Base-by-base conservation (phyloP, 2,329 filamentous ascomycete genomes). In the Passalora sequoiae region DNA sequence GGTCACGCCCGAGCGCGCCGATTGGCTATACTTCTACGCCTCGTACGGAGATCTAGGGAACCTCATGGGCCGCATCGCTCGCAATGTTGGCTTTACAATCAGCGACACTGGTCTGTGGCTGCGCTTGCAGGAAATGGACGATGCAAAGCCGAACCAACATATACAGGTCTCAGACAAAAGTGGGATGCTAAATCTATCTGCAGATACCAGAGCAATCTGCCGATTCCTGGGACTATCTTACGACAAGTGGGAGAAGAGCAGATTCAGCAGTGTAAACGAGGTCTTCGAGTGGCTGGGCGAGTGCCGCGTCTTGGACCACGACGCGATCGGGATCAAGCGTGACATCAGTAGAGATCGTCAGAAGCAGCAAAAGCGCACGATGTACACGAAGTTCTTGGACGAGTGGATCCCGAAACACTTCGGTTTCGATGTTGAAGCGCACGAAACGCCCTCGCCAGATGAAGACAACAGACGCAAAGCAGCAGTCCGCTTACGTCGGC, bases 41-140 rank as follows among this genome's bases (percentile, higher is more conserved):
- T 75, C 78, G 0, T 86, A 91, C 54, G 83, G 84, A n/a, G 86
- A 91, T 54, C 57, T 80, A 2, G 81, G 81, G 73, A 83, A 78
- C 46, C 72, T 81, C 6, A 60, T 91, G 0, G 83, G 84, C 4
- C 70, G 75, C 13, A 76, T 73, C 6, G 77, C 86, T 49, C 74
- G 81, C 0, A 75, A 74, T 0, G 75, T 79, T 25, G 85, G 85
- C 1, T 73, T 92, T 6, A 84, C 78, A 0, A 67, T 79, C 17
- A 82, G 80, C 51, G 77, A 86, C 38, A 62, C 60, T 9, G 83
- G 78, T 1, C 63, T 92, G 1, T 78, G 75, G 59, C 55, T 91
- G 0, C 76, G 84, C 0, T 73, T 89, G 12, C 71, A 75, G 3
- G 81, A 87, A 58, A 79, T 89, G 24, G 85, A 89, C 55, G 49